A percentile compares a stretch with the other conserved stretches of the same genome.
Conservation (phyloP, 345 rosid species). For the Euphorbia lathyris region DNA sequence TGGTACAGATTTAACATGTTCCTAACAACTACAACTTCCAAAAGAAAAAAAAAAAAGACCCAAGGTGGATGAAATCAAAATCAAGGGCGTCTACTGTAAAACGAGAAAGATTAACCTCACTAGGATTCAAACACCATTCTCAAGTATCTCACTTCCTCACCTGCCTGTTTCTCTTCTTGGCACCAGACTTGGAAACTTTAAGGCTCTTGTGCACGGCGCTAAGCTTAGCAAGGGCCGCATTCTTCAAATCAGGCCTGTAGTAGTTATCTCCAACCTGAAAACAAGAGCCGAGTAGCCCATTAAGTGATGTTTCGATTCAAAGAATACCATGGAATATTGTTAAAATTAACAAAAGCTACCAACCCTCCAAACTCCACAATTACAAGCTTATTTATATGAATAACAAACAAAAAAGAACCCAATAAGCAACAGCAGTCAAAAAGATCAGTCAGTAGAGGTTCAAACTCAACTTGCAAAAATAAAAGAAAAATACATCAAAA, state of each 20-base stretch:
- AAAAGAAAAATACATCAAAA: background rate
- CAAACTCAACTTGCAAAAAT: too few species aligned
- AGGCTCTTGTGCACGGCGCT: conserved; percentile 69
- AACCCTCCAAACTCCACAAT: too few species aligned
- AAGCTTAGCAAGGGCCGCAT: conserved; percentile 80
- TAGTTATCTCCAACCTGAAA: conserved; percentile 66
- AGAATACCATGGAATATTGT: background rate
- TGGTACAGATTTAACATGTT: background rate
- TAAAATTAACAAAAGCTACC: background rate
- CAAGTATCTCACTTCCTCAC: conserved; percentile 32
- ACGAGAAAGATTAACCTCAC: background rate
- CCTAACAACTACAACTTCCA: background rate
- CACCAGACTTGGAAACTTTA: conserved; percentile 84
- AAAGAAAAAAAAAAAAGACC: too few species aligned
- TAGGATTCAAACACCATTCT: background rate
- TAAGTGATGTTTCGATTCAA: background rate
- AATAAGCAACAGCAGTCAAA: too few species aligned
- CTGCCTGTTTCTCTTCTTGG: conserved; percentile 85
- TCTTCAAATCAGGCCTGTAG: conserved; percentile 87
- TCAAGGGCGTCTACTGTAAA: background rate
- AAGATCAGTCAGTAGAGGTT: background rate
- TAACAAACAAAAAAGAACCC: background rate
- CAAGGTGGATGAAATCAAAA: background rate
- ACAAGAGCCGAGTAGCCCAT: background rate
- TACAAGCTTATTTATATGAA: background rate